These are phyloP conservation scores for Auriscalpium microsporum DNA, from an alignment of 768 basidiomycete genomes.

Conservation along the genomic window DNA sequence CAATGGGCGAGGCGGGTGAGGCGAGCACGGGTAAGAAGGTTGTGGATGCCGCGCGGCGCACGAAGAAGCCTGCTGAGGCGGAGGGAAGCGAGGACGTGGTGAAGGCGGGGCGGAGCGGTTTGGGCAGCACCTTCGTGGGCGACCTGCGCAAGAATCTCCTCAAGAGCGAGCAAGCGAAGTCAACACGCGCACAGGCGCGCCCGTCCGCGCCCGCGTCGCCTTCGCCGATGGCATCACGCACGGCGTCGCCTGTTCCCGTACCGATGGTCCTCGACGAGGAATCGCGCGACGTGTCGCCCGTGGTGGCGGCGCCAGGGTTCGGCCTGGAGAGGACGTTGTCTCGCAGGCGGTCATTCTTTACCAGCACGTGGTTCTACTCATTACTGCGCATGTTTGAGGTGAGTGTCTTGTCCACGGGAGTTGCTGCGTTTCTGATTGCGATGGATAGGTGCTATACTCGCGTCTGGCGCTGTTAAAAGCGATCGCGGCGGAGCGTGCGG, in stretches of 20 bases:
- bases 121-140: conserved; percentile 22
- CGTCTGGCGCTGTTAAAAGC: conserved; percentile 74
- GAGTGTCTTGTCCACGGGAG: conserved; percentile 16
- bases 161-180: conserved; percentile 79
- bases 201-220: conserved; percentile 38
- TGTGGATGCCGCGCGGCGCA: not conserved
- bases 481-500: conserved; percentile 41
- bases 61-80: not conserved
- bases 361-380: conserved; percentile 83
- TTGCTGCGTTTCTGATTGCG: not conserved
- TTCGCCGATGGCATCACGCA: conserved; percentile 37
- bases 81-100: not conserved
- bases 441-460: conserved; percentile 67
- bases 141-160: conserved; percentile 73
- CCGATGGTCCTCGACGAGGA: conserved; percentile 30
- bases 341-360: conserved; percentile 65
- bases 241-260: conserved; percentile 47
- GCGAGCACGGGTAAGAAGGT: not conserved
- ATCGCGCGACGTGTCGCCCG: conserved; percentile 5
- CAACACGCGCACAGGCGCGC: conserved; percentile 51
- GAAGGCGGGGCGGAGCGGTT: not conserved
- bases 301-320: conserved; percentile 2
- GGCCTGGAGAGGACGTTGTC: conserved; percentile 22
- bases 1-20: not conserved
- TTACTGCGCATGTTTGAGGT: conserved; percentile 85